Evolutionary conservation across 441 rosid genomes (phyloP).

Genomic region (Flueggea neowawraea): DNA sequence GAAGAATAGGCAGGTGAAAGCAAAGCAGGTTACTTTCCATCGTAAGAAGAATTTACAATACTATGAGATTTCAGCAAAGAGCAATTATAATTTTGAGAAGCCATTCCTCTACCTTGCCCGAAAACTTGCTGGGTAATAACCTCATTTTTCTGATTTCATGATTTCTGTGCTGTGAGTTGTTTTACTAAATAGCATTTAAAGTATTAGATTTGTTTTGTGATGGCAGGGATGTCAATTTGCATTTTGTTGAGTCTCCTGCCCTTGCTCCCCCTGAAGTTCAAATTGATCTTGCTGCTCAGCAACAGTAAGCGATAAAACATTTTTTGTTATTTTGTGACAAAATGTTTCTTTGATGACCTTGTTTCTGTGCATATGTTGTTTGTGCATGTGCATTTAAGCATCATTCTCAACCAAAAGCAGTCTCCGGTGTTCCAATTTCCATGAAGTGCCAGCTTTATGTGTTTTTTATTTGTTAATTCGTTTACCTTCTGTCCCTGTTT

Average conservation of each 20-base stretch:
- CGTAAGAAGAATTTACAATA: conserved; percentile 85
- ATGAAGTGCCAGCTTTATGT: neutral
- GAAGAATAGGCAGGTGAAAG: conserved; percentile 93
- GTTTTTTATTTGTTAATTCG: neutral
- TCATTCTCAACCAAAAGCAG: too few species aligned
- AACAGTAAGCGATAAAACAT: conserved; percentile 35
- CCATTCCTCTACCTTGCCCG: conserved; percentile 90
- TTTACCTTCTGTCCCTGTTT: too few species aligned
- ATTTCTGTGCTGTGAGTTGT: too few species aligned
- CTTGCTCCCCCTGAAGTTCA: conserved; percentile 66
- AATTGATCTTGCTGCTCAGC: conserved; percentile 51
- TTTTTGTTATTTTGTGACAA: neutral
- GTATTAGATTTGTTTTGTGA: conserved; percentile 1
- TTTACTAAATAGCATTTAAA: too few species aligned
- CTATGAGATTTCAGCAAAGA: conserved; percentile 87
- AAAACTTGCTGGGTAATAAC: conserved; percentile 79
- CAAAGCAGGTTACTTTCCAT: conserved; percentile 91
- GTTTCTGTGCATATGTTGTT: neutral
- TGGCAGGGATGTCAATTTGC: conserved; percentile 47
- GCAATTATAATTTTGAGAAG: conserved; percentile 89
- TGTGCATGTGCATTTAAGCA: too few species aligned
- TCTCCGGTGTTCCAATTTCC: too few species aligned
- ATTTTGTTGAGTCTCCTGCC: conserved; percentile 61
- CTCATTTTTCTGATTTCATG: neutral
- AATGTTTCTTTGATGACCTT: neutral